phyloP scores from a whole-genome alignment of 805 yeast genomes.

The Saccharomycopsis capsularis region DNA sequence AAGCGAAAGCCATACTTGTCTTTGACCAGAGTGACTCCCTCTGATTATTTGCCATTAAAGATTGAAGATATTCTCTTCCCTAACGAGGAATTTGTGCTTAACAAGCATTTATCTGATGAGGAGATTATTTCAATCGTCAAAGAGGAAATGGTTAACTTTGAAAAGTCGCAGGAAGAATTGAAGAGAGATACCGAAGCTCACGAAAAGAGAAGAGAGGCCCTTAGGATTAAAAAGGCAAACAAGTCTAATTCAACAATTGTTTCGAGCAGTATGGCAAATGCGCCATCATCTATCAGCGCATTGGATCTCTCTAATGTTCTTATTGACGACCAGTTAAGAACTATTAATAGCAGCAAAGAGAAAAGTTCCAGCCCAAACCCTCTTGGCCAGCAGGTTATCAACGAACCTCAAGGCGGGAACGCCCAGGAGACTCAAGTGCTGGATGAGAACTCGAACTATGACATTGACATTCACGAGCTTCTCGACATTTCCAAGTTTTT shows the following conservation, averaged over 20 bases:
- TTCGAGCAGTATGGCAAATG: not conserved
- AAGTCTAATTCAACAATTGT: not conserved
- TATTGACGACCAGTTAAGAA: not conserved
- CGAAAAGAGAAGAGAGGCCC: not conserved
- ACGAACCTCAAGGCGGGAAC: not conserved
- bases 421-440: not conserved
- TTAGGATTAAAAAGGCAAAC: too few relatives aligned
- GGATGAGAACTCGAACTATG: not conserved
- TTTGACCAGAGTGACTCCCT: not conserved
- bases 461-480: conserved; percentile 8
- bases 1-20: conserved; percentile 15
- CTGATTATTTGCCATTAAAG: conserved; percentile 17
- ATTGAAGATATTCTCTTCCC: conserved; percentile 33
- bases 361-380: not conserved
- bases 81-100: conserved; percentile 30
- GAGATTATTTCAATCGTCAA: conserved; percentile 30
- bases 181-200: not conserved
- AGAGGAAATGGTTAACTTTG: conserved; percentile 17
- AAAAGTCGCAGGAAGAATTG: conserved; percentile 6
- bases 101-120: conserved; percentile 29
- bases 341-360: not conserved
- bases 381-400: too few relatives aligned
- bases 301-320: not conserved
- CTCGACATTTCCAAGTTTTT: conserved; percentile 11
- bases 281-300: not conserved